Conservation (phyloP, 805 yeast species). For the Zygotorulaspora chibaensis region DNA sequence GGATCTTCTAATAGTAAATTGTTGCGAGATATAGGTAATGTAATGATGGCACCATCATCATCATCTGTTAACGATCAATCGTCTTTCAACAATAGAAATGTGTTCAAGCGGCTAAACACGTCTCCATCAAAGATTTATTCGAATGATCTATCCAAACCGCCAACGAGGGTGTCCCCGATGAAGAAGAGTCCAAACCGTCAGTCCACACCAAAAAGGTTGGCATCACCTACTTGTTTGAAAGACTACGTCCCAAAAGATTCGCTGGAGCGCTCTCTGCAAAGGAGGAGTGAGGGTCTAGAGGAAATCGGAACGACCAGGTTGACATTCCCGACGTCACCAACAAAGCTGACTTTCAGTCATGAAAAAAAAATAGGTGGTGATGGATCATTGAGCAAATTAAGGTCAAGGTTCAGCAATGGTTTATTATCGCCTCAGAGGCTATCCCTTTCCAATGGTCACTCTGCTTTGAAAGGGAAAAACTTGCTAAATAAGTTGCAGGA, state of each 20-base stretch:
- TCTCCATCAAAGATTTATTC: conserved; percentile 25
- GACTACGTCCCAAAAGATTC: conserved; percentile 15
- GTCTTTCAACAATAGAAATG: conserved; percentile 13
- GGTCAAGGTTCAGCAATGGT: conserved; percentile 30
- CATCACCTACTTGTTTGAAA: conserved; percentile 21
- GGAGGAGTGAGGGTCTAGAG: conserved; percentile 8
- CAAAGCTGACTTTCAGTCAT: conserved; percentile 28
- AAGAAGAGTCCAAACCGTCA: conserved; percentile 18
- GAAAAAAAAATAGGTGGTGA: conserved; percentile 30
- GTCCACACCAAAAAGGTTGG: conserved; percentile 32
- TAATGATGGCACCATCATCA: conserved; percentile 3
- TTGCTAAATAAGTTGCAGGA: conserved; percentile 16
- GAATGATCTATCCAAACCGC: conserved; percentile 21
- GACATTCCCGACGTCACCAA: conserved; percentile 30
- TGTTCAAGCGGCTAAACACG: conserved; percentile 24
- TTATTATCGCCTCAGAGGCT: conserved; percentile 23
- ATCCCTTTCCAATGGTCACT: not conserved
- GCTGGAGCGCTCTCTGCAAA: conserved; percentile 31
- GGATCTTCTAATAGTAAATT: not conserved
- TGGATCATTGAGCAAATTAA: conserved; percentile 27
- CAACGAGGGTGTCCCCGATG: conserved; percentile 21
- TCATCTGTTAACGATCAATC: conserved; percentile 2
- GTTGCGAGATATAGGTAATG: conserved; percentile 8
- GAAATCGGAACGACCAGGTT: conserved; percentile 23
- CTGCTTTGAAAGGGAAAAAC: conserved; percentile 13